Base-by-base conservation (phyloP, 345 rosid genomes). In the Eucalyptus caleyi region DNA sequence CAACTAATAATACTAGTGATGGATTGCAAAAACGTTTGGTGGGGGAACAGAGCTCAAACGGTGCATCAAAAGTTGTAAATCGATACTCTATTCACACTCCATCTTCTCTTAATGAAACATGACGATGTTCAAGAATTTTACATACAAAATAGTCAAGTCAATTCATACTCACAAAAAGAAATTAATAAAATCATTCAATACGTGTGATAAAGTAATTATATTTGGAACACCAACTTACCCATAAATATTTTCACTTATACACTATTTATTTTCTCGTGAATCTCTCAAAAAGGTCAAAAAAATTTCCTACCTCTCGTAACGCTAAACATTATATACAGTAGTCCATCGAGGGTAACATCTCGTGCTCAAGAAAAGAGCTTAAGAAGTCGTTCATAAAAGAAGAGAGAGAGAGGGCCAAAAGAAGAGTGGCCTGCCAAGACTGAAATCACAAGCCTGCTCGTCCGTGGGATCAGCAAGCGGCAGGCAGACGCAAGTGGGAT, bases 1-100 rank as follows among this genome's bases (percentile, higher is more conserved):
- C 1, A 0, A 0, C 5, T 40, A 11, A 6, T 0, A 21, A 2
- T 11, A 40, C 47, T 21, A 40, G 47, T 11, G 6, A 77, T 0
- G 8, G 5, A 1, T 77, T 7, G 16, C 30, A 23, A 77, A 21
- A 40, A 11, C 1, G 47, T 26, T 11, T 6, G 16, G 47, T 40
- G 5, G 30, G 44, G 16, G 5, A 21, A 1, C 4, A 11, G 3
- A 77, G 30, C 16, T 77, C 2, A 6, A 0, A 77, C 2, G 3
- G 0, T 11, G 6, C 6, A 77, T 37, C 3, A 0, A 11, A 77
- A 77, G 1, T 77, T 0, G 0, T 77, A 37, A 5, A 13, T 3
- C 9, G 0, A 40, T 1, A 21, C 1, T 21, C 16, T 10, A 77
- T 6, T 40, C 27, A 21, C 16, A 77, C 30, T 4, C 0, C 3